Base-by-base conservation (phyloP, 2,329 filamentous ascomycete genomes). In the Metarhizium album region DNA sequence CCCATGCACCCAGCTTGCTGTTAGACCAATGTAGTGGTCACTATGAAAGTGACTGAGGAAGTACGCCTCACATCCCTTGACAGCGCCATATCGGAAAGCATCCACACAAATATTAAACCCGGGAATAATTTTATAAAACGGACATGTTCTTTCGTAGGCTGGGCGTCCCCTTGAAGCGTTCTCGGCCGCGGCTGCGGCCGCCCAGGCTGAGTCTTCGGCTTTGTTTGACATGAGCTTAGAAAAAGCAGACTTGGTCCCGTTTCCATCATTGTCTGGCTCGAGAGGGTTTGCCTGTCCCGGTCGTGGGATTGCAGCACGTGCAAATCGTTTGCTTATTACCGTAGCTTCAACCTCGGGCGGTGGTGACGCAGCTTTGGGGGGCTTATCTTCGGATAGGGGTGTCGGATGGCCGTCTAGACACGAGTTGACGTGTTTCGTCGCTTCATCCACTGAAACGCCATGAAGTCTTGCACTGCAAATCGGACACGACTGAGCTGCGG, bases 11-110 rank as follows among this genome's bases (percentile, higher is more conserved):
- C 93, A 98, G 31, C 77, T 88, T 7, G 86, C 82, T 11, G 88
- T 93, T 11, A 98, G 72, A 2, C 93, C 93, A 33, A 96, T 83
- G 60, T 98, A 98, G 64, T 98, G 93, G 64, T 98, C 93, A 61
- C 90, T 96, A 67, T 98, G 93, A 58, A 97, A 98, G 64, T 98
- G 93, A 59, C 90, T 96, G 11, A 98, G 76, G 58, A 98, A 98
- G 64, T 98, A 98, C 1, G 91, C 93, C 49, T 87, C 85, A 65
- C 90, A 95, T 1, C 89, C 90, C 62, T 94, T 79, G 0, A 98
- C 88, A 3, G 90, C 89, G 2, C 93, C 93, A 62, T 97, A 98
- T 20, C 91, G 83, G 62, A 98, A 95, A 0, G 93, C 93, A 67
- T 98, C 93, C 1, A 98, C 93, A 52, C 89, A 94, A 49, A 97